Evolutionary conservation across 2,329 filamentous ascomycete species (phyloP).

Genomic region (Huntiella omanensis): DNA sequence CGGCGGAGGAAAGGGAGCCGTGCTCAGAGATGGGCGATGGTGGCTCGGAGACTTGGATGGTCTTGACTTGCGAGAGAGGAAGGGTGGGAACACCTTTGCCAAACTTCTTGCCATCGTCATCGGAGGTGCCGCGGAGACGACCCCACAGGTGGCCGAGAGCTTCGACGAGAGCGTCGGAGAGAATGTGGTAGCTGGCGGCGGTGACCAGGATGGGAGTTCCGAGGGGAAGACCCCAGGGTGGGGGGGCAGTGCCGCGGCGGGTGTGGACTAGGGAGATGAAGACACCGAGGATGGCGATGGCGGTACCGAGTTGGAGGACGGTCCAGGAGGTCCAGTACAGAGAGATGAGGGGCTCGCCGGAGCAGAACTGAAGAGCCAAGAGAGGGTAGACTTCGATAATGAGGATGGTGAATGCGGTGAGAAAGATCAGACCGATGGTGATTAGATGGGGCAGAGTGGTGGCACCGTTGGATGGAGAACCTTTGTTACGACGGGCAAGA

Average conservation of each 20-base stretch:
- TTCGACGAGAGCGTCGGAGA: conserved; percentile 23
- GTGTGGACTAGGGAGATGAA: conserved; percentile 33
- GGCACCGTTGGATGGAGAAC: conserved; percentile 18
- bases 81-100: conserved; percentile 14
- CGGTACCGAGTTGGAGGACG: conserved; percentile 37
- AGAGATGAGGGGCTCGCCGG: conserved; percentile 39
- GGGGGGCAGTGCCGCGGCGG: conserved; percentile 21
- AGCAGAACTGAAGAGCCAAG: conserved; percentile 37
- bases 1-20: not conserved
- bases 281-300: conserved; percentile 39
- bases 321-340: conserved; percentile 44
- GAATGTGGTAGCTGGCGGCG: conserved; percentile 31
- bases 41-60: conserved; percentile 8
- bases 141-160: conserved; percentile 19
- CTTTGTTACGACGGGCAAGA: conserved; percentile 20
- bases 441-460: conserved; percentile 24
- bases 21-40: conserved; percentile 8
- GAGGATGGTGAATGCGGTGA: conserved; percentile 25
- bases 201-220: conserved; percentile 42
- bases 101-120: conserved; percentile 10
- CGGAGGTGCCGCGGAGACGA: conserved; percentile 14
- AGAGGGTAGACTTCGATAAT: conserved; percentile 36
- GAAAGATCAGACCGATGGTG: conserved; percentile 26
- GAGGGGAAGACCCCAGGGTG: conserved; percentile 38
- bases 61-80: conserved; percentile 19